Evolutionary conservation across 306 rosid species (phyloP).

Genomic region (Glycine soja): DNA sequence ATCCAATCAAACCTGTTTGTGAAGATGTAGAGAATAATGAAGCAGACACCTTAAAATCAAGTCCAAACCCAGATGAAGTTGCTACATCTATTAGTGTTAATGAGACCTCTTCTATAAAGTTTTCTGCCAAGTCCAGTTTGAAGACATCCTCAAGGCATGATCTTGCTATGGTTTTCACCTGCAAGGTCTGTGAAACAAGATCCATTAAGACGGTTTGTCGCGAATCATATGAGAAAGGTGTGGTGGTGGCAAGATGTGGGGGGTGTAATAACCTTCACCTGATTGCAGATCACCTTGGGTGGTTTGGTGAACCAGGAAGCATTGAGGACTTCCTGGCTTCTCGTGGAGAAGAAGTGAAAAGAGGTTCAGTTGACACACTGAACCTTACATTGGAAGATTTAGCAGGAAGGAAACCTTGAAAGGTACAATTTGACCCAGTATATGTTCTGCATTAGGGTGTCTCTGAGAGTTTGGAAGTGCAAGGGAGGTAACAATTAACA

Average conservation of each 20-base stretch:
- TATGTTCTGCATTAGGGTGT: slow-evolving; percentile 27
- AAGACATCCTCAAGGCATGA: slow-evolving; percentile 88
- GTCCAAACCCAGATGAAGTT: slow-evolving; percentile 34
- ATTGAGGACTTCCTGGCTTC: slow-evolving; percentile 81
- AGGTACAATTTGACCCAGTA: slow-evolving; percentile 8
- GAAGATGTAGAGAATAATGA: slow-evolving; percentile 56
- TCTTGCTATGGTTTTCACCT: slow-evolving; percentile 90
- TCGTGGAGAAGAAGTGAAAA: slow-evolving; percentile 86
- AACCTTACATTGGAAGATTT: slow-evolving; percentile 79
- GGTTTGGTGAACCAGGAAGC: slow-evolving; percentile 84
- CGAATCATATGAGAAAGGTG: slow-evolving; percentile 85
- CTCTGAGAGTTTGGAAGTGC: not conserved
- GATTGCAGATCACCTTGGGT: slow-evolving; percentile 86
- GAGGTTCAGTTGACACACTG: slow-evolving; percentile 71
- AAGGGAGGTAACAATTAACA: not conserved
- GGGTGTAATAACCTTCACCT: slow-evolving; percentile 88
- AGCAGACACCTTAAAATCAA: slow-evolving; percentile 37
- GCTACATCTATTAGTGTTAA: slow-evolving; percentile 40
- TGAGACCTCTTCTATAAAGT: slow-evolving; percentile 46
- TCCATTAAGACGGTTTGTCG: slow-evolving; percentile 79
- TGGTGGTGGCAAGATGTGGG: slow-evolving; percentile 83
- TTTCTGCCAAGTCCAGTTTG: slow-evolving; percentile 61
- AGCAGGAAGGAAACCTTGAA: slow-evolving; percentile 65
- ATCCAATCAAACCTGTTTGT: slow-evolving; percentile 46
- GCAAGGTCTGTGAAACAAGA: slow-evolving; percentile 94